Evolutionary conservation across 1,284 basidiomycete species (phyloP), one percentile per base, ranked within the genome.

Genomic region (Trametes hirsuta): DNA sequence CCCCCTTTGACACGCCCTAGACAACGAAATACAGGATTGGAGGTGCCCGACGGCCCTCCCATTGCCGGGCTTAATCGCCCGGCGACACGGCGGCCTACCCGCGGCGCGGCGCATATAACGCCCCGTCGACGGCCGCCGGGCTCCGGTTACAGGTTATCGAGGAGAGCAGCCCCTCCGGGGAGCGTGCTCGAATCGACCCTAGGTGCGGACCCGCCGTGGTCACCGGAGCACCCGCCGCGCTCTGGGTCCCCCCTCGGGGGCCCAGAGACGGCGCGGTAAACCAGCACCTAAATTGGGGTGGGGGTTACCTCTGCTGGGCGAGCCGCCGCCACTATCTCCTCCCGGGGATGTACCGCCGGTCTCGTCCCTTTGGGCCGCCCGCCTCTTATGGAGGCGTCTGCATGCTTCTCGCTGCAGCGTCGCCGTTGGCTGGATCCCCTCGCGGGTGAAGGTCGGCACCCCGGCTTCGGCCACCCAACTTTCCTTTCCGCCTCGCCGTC

Each of bases 221-320:
- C 49, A 34, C 18, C 47, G 37, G 54, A 44, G 12, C 39, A 34
- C 47, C 24, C 25, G 47, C 47, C 39, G 39, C 14, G 11, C 50
- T 35, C 49, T 51, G 25, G 50, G 15, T n/a, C 50, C 25, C 30
- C 10, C 6, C 21, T 18, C 18, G 18, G 18, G 46, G 6, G 46
- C 10, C 30, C 1, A 30, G 30, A 30, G 30, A 30, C 30, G 30
- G 25, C 54, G 42, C 18, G 36, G 15, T 15, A 30, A 30, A 35
- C 25, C 24, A 55, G 54, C 39, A 47, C 40, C 54, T 41, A 35
- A 55, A 55, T 30, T 42, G 47, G 54, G 54, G 21, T 18, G 39
- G 40, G 47, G 25, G 54, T 36, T 25, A 25, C 40, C 39, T 55
- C 8, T 30, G 18, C 41, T 25, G 54, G 53, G 3, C 25, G 22